Conservation (phyloP, 202 grass and related monocot genomes). For the Schoenoplectus tabernaemontani region DNA sequence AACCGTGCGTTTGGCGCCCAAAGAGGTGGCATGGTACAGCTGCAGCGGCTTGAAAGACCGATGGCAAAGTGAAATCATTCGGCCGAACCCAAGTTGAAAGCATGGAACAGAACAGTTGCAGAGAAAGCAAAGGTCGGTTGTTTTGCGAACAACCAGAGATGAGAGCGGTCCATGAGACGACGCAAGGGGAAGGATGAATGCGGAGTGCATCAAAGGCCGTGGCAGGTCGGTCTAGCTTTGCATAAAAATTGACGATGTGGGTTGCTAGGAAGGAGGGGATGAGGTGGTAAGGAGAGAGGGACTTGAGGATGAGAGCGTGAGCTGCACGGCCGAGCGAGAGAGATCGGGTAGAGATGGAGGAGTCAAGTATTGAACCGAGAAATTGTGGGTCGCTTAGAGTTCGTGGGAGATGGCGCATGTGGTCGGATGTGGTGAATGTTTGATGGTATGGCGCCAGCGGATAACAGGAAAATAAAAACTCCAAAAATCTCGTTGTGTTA, state of each 20-base stretch:
- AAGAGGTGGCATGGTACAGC: neutral
- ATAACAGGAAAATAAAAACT: too few species aligned
- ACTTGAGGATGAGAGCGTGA: conserved; percentile 43
- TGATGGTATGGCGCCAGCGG: neutral
- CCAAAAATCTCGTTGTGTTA: too few species aligned
- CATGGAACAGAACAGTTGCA: conserved; percentile 51
- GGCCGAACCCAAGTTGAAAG: conserved; percentile 52
- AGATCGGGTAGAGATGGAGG: conserved; percentile 37
- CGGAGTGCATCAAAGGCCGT: conserved; percentile 33
- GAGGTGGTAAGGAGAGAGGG: conserved; percentile 26
- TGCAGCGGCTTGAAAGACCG: conserved; percentile 57
- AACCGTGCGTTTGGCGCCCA: conserved; percentile 40
- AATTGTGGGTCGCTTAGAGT: conserved; percentile 32
- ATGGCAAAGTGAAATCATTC: conserved; percentile 84
- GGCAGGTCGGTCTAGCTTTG: conserved; percentile 60
- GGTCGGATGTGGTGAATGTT: neutral
- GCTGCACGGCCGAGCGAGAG: conserved; percentile 38
- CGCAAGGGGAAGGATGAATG: conserved; percentile 49
- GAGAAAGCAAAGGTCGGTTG: conserved; percentile 35
- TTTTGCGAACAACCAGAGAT: conserved; percentile 68
- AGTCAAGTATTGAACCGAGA: conserved; percentile 43
- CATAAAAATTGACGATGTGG: conserved; percentile 79
- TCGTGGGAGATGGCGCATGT: conserved; percentile 11
- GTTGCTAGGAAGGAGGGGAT: conserved; percentile 52
- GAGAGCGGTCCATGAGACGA: conserved; percentile 60